Evolutionary conservation across 1,284 basidiomycete genomes (phyloP).

Genomic region (Xerocomus minutiporus): DNA sequence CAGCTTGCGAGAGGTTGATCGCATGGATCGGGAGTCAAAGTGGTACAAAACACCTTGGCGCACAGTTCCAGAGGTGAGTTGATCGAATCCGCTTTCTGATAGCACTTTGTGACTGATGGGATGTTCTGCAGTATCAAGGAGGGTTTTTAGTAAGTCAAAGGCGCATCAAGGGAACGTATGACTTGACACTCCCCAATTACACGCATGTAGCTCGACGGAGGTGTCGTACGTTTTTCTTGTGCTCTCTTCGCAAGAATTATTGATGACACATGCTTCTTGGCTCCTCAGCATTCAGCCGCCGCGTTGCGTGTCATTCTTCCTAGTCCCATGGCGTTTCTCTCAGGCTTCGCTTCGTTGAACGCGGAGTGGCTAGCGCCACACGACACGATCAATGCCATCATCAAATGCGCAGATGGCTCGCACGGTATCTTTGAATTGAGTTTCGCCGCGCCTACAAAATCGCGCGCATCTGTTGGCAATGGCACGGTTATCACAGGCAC

Average conservation of each 20-base stretch:
- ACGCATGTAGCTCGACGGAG: conserved; percentile 54
- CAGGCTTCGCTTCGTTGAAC: conserved; percentile 64
- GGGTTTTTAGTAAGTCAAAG: conserved; percentile 59
- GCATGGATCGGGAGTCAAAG: conserved; percentile 58
- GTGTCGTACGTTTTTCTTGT: conserved; percentile 49
- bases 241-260: not conserved
- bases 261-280: not conserved
- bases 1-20: conserved; percentile 51
- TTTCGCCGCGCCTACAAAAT: conserved; percentile 50
- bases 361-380: conserved; percentile 66
- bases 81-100: not conserved
- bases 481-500: conserved; percentile 55
- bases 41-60: conserved; percentile 83
- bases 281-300: conserved; percentile 55
- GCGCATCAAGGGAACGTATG: not conserved
- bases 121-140: conserved; percentile 64
- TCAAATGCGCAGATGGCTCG: conserved; percentile 48
- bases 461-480: conserved; percentile 35
- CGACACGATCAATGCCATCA: conserved; percentile 64
- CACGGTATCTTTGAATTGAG: conserved; percentile 59
- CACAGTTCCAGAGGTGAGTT: conserved; percentile 70
- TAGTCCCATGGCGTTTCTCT: conserved; percentile 48
- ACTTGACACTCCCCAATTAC: not conserved
- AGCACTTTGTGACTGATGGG: not conserved
- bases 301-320: conserved; percentile 60